Percentiles rank a stretch among this genome's conserved stretches.
These are phyloP conservation scores for Xylaria sp. DNA, from an alignment of 2,329 filamentous ascomycete species.

Conservation along the genomic window DNA sequence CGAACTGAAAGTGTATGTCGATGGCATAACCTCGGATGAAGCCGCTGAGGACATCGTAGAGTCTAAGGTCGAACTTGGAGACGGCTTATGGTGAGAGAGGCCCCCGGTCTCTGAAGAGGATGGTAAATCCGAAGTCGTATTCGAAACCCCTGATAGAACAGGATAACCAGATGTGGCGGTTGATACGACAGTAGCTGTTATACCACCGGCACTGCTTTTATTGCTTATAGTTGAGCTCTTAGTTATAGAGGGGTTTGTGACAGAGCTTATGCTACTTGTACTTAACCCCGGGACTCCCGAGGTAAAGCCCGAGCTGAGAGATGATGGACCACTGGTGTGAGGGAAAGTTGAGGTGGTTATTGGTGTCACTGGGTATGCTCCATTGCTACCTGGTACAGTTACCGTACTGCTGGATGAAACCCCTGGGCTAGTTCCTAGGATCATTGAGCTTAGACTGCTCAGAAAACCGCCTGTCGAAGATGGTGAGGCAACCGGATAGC, in stretches of 20 bases:
- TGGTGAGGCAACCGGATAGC: conserved; percentile 36
- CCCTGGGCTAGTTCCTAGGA: conserved; percentile 42
- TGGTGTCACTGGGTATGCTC: conserved; percentile 17
- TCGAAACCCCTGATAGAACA: conserved; percentile 24
- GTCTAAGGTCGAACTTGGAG: conserved; percentile 27
- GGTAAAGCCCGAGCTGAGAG: background rate
- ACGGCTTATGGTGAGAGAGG: conserved; percentile 35
- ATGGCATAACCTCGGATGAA: conserved; percentile 40
- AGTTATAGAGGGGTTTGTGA: background rate
- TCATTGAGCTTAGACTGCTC: conserved; percentile 46
- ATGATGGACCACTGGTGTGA: background rate
- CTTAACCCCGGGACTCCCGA: background rate
- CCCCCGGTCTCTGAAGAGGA: conserved; percentile 24
- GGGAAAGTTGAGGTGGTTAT: conserved; percentile 13
- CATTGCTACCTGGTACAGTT: background rate
- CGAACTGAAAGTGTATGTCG: conserved; percentile 45
- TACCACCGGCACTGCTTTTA: conserved; percentile 18
- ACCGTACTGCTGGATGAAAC: conserved; percentile 3
- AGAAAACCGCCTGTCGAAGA: conserved; percentile 41
- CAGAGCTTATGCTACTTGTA: background rate
- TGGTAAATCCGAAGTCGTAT: conserved; percentile 24
- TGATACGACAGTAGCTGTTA: conserved; percentile 32
- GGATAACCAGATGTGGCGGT: conserved; percentile 11
- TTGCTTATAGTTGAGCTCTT: background rate
- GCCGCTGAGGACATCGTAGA: conserved; percentile 5